Evolutionary conservation across 2,329 filamentous ascomycete genomes (phyloP).

Genomic region (Samsoniella hepiali): DNA sequence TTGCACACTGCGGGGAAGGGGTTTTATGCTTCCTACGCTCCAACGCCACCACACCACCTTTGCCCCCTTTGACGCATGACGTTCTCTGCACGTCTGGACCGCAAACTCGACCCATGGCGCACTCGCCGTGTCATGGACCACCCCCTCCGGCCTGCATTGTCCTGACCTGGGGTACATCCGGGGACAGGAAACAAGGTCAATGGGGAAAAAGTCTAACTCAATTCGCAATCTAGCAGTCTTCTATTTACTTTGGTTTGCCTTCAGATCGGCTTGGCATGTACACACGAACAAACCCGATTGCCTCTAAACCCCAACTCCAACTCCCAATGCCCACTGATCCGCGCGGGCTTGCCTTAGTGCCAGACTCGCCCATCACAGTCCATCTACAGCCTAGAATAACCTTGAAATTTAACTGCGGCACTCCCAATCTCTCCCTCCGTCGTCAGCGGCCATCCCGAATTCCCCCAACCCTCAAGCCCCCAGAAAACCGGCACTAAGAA

Average conservation of each 20-base stretch:
- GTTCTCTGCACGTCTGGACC: background rate
- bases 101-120: background rate
- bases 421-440: background rate
- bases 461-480: background rate
- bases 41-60: too few species aligned
- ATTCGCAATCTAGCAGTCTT: too few species aligned
- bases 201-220: too few species aligned
- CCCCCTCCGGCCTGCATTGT: background rate
- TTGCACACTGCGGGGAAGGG: too few species aligned
- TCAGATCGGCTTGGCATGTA: background rate
- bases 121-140: background rate
- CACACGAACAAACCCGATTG: background rate
- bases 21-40: too few species aligned
- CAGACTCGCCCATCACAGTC: background rate
- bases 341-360: background rate
- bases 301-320: background rate
- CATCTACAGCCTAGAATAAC: background rate
- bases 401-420: conserved; percentile 6
- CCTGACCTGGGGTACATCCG: background rate
- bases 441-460: background rate
- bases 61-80: too few species aligned
- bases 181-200: too few species aligned
- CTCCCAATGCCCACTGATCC: background rate
- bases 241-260: too few species aligned
- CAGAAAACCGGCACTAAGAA: background rate